phyloP scores from a whole-genome alignment of 768 basidiomycete genomes.

The Mycena chlorophos region DNA sequence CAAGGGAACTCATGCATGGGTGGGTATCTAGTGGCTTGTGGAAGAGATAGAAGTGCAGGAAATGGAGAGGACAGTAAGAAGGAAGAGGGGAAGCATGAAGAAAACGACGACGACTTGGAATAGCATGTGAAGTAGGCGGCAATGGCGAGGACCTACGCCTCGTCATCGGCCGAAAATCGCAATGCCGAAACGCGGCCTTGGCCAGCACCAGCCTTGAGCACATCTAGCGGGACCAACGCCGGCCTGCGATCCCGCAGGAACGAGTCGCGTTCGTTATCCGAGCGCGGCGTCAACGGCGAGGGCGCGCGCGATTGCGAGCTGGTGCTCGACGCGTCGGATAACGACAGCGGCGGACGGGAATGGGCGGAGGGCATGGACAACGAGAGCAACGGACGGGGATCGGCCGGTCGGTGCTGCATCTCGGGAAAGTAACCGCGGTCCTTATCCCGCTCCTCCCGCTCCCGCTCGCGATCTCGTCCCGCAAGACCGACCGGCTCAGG shows the following conservation, averaged over 20 bases:
- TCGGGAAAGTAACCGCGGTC: no score
- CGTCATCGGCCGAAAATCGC: background rate
- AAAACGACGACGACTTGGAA: no score
- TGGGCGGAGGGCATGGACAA: background rate
- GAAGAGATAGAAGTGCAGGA: no score
- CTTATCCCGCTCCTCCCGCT: no score
- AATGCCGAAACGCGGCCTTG: background rate
- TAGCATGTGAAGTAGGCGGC: background rate
- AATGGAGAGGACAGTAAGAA: no score
- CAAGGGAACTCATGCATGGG: no score
- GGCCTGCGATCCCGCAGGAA: background rate
- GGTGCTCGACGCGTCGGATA: conserved; percentile 7
- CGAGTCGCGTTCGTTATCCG: background rate
- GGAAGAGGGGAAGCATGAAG: no score
- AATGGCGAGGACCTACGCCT: background rate
- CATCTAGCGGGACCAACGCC: background rate
- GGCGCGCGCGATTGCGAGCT: background rate
- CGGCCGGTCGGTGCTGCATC: no score
- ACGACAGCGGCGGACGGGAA: conserved; percentile 19
- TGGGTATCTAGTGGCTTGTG: no score
- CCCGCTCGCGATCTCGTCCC: conserved; percentile 18
- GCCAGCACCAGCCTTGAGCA: background rate
- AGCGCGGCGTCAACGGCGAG: background rate
- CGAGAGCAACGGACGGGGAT: background rate
- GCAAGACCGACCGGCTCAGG: background rate